Percentiles rank a stretch among this genome's conserved stretches.
phyloP scores from a whole-genome alignment of 305 asterid species.

The Rubia occidens region DNA sequence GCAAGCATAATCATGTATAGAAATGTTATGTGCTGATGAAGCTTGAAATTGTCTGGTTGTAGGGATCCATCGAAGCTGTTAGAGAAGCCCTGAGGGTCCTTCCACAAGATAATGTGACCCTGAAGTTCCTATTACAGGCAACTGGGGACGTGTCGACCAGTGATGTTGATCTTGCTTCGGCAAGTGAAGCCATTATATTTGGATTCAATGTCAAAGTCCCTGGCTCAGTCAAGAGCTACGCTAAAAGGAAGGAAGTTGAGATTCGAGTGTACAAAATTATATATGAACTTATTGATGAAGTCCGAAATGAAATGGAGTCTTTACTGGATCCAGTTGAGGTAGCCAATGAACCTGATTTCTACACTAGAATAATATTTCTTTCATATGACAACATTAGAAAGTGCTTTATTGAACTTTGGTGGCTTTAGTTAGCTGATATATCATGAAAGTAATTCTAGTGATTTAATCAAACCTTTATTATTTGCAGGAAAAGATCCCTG shows the following conservation, averaged over 20 bases:
- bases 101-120: slow-evolving; percentile 83
- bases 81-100: slow-evolving; percentile 89
- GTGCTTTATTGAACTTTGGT: not conserved
- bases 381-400: not conserved
- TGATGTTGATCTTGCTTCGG: slow-evolving; percentile 91
- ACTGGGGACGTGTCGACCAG: slow-evolving; percentile 83
- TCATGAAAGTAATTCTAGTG: not conserved
- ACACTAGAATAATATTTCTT: not conserved
- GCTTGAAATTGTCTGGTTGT: slow-evolving; percentile 19
- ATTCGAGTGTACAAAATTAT: slow-evolving; percentile 73
- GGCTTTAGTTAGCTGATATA: slow-evolving; percentile 1
- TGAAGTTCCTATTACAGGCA: slow-evolving; percentile 86
- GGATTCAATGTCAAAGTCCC: slow-evolving; percentile 81
- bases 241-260: slow-evolving; percentile 67
- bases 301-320: slow-evolving; percentile 93
- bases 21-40: not conserved
- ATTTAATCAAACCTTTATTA: slow-evolving; percentile 6
- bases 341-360: slow-evolving; percentile 15
- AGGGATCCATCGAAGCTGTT: slow-evolving; percentile 94
- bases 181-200: slow-evolving; percentile 76
- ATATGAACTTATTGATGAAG: slow-evolving; percentile 90
- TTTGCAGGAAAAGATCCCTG: slow-evolving; percentile 74
- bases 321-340: slow-evolving; percentile 91
- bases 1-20: slow-evolving; percentile 1
- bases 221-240: slow-evolving; percentile 76